Evolutionary conservation across 768 basidiomycete species (phyloP).

Genomic region (Mycena vulgaris): DNA sequence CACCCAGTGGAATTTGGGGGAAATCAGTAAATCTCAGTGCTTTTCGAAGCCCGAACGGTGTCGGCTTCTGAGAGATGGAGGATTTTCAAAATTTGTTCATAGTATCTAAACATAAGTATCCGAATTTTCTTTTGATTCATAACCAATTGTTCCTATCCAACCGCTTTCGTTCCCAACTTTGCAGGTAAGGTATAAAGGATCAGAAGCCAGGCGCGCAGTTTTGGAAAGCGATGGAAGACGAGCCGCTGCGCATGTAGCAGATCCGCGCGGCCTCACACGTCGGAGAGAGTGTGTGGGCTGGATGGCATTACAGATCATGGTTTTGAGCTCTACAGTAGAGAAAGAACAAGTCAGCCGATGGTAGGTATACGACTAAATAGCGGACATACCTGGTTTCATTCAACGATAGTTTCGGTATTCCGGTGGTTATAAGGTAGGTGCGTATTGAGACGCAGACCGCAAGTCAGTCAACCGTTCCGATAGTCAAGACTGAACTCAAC

Average conservation of each 20-base stretch:
- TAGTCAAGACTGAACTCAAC: too few species aligned
- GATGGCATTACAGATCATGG: too few species aligned
- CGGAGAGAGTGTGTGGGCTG: too few species aligned
- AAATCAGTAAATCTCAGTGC: slow-evolving; percentile 5
- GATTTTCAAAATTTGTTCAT: slow-evolving; percentile 7
- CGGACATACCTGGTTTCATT: too few species aligned
- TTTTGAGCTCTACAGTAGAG: too few species aligned
- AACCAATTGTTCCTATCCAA: slow-evolving; percentile 5
- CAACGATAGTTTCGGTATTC: too few species aligned
- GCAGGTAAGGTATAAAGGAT: slow-evolving; percentile 48
- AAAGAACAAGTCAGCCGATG: too few species aligned
- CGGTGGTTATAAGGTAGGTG: too few species aligned
- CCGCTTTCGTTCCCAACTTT: slow-evolving; percentile 3
- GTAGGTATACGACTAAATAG: too few species aligned
- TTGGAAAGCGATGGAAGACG: slow-evolving; percentile 67
- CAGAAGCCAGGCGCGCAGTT: slow-evolving; percentile 77
- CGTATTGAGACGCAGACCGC: too few species aligned
- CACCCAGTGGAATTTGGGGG: slow-evolving; percentile 7
- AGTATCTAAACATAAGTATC: slow-evolving; percentile 13
- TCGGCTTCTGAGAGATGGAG: slow-evolving; percentile 9
- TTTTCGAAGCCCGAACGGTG: slow-evolving; percentile 2
- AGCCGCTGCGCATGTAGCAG: slow-evolving; percentile 84
- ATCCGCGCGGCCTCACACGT: slow-evolving; percentile 75
- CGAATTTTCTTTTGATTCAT: background rate
- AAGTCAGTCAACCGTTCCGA: too few species aligned